These are phyloP conservation scores for Canariomyces notabilis DNA, from an alignment of 2,329 filamentous ascomycete genomes.

Conservation along the genomic window DNA sequence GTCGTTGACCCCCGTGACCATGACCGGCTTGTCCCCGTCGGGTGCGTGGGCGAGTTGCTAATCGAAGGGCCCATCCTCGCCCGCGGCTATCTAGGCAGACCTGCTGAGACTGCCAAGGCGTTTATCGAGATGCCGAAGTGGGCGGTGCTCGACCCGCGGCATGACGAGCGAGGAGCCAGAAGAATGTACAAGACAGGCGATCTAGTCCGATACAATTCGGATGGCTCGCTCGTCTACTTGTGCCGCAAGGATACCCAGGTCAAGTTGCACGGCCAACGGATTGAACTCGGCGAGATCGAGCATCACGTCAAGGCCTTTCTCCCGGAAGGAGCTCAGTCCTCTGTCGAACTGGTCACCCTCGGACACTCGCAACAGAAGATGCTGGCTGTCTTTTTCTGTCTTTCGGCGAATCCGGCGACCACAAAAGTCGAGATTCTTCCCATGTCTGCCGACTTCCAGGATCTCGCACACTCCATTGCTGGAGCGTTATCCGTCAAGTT, in stretches of 20 bases:
- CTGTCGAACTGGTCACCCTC: constrained; percentile 46
- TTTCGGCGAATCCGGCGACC: constrained; percentile 18
- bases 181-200: constrained; percentile 42
- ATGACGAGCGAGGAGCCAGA: constrained; percentile 47
- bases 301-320: constrained; percentile 33
- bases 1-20: constrained; percentile 30
- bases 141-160: constrained; percentile 47
- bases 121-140: constrained; percentile 41
- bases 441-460: constrained; percentile 7
- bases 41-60: constrained; percentile 33
- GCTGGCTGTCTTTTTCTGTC: constrained; percentile 18
- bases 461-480: constrained; percentile 9
- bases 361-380: constrained; percentile 10
- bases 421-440: constrained; percentile 25
- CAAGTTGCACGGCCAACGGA: constrained; percentile 50
- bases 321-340: constrained; percentile 39
- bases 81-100: constrained; percentile 44
- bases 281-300: constrained; percentile 38
- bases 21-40: constrained; percentile 28
- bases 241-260: constrained; percentile 51
- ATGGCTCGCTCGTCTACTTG: constrained; percentile 35
- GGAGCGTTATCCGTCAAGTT: constrained; percentile 27
- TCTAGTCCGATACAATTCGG: constrained; percentile 33
- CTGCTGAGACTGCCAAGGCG: constrained; percentile 38
- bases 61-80: constrained; percentile 42